Evolutionary conservation across 2,329 filamentous ascomycete genomes (phyloP).

Genomic region (Byssochlamys sp.): DNA sequence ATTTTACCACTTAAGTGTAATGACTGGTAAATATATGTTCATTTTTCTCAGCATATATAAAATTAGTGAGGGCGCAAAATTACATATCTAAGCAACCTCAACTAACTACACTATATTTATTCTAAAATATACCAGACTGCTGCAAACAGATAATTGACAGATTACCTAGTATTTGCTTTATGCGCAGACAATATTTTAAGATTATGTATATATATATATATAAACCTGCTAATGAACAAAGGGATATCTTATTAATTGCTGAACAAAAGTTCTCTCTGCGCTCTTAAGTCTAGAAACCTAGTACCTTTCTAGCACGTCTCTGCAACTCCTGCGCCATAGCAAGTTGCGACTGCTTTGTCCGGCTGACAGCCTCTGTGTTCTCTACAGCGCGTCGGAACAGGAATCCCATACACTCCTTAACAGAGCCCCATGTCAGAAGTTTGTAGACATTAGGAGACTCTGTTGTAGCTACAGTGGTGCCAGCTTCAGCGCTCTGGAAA

Average conservation of each 20-base stretch:
- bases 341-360: slow-evolving; percentile 39
- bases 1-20: too few species aligned
- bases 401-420: slow-evolving; percentile 53
- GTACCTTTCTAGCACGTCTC: slow-evolving; percentile 18
- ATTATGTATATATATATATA: neutral
- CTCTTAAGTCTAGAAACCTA: slow-evolving; percentile 8
- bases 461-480: slow-evolving; percentile 13
- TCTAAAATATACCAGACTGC: too few species aligned
- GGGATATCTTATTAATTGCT: neutral
- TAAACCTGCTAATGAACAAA: neutral
- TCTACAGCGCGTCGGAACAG: slow-evolving; percentile 58
- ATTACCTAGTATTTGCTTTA: too few species aligned
- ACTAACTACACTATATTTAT: too few species aligned
- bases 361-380: slow-evolving; percentile 55
- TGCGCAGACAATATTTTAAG: too few species aligned
- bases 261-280: slow-evolving; percentile 10
- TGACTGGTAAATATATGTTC: too few species aligned
- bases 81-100: too few species aligned
- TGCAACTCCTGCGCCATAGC: slow-evolving; percentile 28
- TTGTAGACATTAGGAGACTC: slow-evolving; percentile 46
- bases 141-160: too few species aligned
- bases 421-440: slow-evolving; percentile 51
- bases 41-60: too few species aligned
- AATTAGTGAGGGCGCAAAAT: too few species aligned
- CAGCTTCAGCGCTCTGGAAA: slow-evolving; percentile 20